phyloP scores from a whole-genome alignment of 2,329 filamentous ascomycete genomes.

The Microascus cirrosus region DNA sequence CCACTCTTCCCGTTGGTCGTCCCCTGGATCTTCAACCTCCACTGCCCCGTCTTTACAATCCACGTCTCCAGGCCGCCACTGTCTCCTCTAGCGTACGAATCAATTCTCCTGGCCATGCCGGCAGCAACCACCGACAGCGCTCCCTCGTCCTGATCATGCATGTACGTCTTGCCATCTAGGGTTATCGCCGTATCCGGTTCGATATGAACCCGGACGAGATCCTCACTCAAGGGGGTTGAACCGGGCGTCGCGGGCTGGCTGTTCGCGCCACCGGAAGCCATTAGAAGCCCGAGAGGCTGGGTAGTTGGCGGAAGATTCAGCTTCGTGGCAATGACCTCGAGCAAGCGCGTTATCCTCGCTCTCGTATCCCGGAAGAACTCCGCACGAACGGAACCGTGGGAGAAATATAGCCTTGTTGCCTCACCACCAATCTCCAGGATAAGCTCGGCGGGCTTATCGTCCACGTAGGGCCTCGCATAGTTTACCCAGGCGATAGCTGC shows the following conservation, averaged over 20 bases:
- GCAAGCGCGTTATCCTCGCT: slow-evolving; percentile 57
- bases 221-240: slow-evolving; percentile 58
- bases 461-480: slow-evolving; percentile 80
- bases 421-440: slow-evolving; percentile 71
- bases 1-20: slow-evolving; percentile 35
- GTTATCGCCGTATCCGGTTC: slow-evolving; percentile 46
- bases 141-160: slow-evolving; percentile 15
- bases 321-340: slow-evolving; percentile 74
- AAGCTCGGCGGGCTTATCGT: slow-evolving; percentile 61
- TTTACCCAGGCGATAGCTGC: slow-evolving; percentile 44
- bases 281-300: slow-evolving; percentile 54
- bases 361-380: slow-evolving; percentile 66
- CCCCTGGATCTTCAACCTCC: slow-evolving; percentile 56
- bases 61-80: slow-evolving; percentile 32
- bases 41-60: slow-evolving; percentile 59
- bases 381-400: slow-evolving; percentile 31
- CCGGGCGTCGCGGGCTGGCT: slow-evolving; percentile 55
- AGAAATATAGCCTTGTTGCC: slow-evolving; percentile 44
- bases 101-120: slow-evolving; percentile 33
- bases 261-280: slow-evolving; percentile 50
- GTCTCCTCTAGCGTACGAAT: slow-evolving; percentile 12
- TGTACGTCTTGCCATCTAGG: slow-evolving; percentile 44
- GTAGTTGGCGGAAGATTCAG: slow-evolving; percentile 54
- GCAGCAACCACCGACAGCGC: slow-evolving; percentile 16
- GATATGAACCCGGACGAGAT: slow-evolving; percentile 54